Conservation (phyloP, 805 yeast genomes). For the Ogataea henricii region DNA sequence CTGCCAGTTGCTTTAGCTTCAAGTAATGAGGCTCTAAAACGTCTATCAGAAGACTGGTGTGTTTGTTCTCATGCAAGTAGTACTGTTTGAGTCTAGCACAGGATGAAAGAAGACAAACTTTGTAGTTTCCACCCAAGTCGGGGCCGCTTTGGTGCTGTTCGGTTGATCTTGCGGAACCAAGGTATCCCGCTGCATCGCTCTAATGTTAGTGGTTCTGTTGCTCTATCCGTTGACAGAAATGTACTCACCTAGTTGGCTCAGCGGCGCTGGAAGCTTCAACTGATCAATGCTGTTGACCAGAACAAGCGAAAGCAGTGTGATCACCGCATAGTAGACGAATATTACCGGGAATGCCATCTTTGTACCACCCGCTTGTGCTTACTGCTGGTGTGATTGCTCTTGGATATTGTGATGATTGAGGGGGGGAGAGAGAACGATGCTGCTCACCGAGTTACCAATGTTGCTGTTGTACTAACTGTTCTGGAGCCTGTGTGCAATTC, state of each 20-base stretch:
- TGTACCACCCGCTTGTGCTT: background rate
- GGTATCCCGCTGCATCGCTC: background rate
- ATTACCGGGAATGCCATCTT: constrained; percentile 15
- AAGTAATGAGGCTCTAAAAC: constrained; percentile 10
- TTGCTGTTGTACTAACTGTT: too few species aligned
- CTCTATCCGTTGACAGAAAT: background rate
- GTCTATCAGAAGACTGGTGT: constrained; percentile 8
- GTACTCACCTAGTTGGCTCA: constrained; percentile 5
- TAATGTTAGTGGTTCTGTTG: background rate
- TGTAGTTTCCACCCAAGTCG: background rate
- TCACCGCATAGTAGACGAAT: constrained; percentile 21
- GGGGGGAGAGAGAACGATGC: background rate
- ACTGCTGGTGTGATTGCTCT: background rate
- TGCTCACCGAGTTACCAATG: background rate
- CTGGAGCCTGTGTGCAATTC: too few species aligned
- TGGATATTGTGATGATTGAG: background rate
- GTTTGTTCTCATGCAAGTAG: constrained; percentile 18
- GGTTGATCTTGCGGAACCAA: background rate
- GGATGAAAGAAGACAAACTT: background rate
- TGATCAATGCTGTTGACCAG: constrained; percentile 14
- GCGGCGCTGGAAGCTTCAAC: constrained; percentile 13
- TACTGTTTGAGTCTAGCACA: constrained; percentile 8
- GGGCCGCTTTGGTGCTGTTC: background rate
- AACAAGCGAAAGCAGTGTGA: constrained; percentile 20
- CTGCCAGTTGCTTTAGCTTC: background rate